Evolutionary conservation across 2,329 filamentous ascomycete genomes (phyloP).

Genomic region (Aspergillus unguis): DNA sequence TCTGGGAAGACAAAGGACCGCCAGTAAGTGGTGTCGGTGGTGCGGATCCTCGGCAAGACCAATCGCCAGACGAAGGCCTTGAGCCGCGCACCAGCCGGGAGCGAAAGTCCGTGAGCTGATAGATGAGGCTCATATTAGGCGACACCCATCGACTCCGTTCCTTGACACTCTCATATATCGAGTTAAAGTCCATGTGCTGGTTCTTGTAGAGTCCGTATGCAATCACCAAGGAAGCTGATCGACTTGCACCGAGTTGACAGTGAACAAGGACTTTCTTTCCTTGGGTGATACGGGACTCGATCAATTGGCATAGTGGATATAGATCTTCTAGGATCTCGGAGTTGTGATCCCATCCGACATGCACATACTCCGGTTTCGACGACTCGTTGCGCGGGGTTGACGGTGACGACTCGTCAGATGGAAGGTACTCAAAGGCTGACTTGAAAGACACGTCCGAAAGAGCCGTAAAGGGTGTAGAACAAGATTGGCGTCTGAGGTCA

Average conservation of each 20-base stretch:
- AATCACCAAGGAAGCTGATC: slow-evolving; percentile 64
- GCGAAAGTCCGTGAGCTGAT: slow-evolving; percentile 64
- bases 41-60: slow-evolving; percentile 33
- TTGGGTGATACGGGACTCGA: slow-evolving; percentile 57
- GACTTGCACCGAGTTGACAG: slow-evolving; percentile 63
- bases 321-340: slow-evolving; percentile 65
- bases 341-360: slow-evolving; percentile 66
- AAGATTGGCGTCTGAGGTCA: slow-evolving; percentile 32
- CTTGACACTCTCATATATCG: slow-evolving; percentile 63
- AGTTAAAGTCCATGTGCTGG: slow-evolving; percentile 59
- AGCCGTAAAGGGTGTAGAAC: slow-evolving; percentile 44
- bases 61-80: slow-evolving; percentile 33
- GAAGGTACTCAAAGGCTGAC: slow-evolving; percentile 46
- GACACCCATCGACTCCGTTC: slow-evolving; percentile 64
- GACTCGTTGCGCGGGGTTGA: slow-evolving; percentile 32
- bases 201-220: slow-evolving; percentile 65
- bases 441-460: slow-evolving; percentile 48
- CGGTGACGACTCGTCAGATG: slow-evolving; percentile 27
- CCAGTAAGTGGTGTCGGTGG: slow-evolving; percentile 27
- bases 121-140: slow-evolving; percentile 67
- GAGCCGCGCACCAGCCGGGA: slow-evolving; percentile 36
- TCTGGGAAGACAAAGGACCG: neutral
- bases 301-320: slow-evolving; percentile 57
- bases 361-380: slow-evolving; percentile 59
- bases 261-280: slow-evolving; percentile 62